Base-by-base conservation (phyloP, 2,329 filamentous ascomycete species). In the Trichophyton schoenleinii region DNA sequence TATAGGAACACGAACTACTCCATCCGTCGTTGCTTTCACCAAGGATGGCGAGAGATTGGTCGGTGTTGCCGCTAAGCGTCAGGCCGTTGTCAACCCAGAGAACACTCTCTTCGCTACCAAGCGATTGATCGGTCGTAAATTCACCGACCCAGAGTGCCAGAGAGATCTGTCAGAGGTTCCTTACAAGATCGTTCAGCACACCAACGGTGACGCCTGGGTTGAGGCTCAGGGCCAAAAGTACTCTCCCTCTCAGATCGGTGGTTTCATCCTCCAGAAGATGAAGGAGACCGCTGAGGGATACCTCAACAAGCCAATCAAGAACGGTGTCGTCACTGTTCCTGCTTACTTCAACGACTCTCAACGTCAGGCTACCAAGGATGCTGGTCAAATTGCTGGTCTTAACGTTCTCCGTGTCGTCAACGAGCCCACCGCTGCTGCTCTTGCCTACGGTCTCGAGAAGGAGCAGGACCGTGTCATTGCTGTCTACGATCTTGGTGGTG, bases 271-370 rank as follows among this genome's bases (percentile, higher is more conserved):
- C 70, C 87, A 91, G 77, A 96, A 97, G 85, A 96, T 96, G 92
- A 96, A 95, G 86, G 92, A 96, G 83, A 97, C 92, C 59, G 92
- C 92, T 67, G 91, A 96, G 81, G 82, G 88, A 65, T 96, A 95
- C 80, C 84, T 96, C 67, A 85, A 88, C 79, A 95, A 91, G 82
- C 84, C 85, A 64, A 80, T 95, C 72, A 94, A 95, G 84, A 96
- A 97, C 74, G 92, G 91, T 70, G 92, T 97, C 64, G 92, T 97
- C 69, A 97, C 92, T 64, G 91, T 96, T 42, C 91, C 91, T 66
- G 91, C 91, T 70, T 97, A 97, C 83, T 97, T 97, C 85, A 97
- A 97, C 79, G 91, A 97, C 78, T 91, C 89, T 64, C 91, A 97
- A 81, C 89, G 91, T 80, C 92, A 96, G 80, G 91, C 91, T 69